Base-by-base conservation (phyloP, 2,329 filamentous ascomycete species). In the Madurella fahalii region DNA sequence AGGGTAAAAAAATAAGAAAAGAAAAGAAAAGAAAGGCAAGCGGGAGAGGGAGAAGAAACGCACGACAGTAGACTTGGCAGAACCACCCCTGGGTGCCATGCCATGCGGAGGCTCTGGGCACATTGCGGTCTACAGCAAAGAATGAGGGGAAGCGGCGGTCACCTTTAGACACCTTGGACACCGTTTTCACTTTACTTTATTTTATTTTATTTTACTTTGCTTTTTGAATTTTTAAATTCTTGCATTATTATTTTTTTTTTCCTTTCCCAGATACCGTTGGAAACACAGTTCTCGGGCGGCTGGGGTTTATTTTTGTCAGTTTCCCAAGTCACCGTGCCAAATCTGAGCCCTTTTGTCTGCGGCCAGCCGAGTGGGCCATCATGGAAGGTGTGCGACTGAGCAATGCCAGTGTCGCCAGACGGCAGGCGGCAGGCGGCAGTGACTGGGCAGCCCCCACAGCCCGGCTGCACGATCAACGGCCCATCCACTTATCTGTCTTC, bases 371-470 rank as follows among this genome's bases (percentile, higher is more conserved):
- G 46, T 52, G 44, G 47, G 47, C 25, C 43, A n/a, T n/a, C n/a
- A n/a, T n/a, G n/a, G 25, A 47, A 40, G 25, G 47, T 17, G 52
- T 40, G 40, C 49, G 48, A 44, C 42, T 44, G 44, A 11, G 13
- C 34, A 37, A 37, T n/a, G 34, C 45, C 50, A 54, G 47, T 53
- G 50, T 63, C 42, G 57, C 56, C 52, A 60, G 54, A 61, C 58
- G 61, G 60, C 56, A 59, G 54, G 63, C 63, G 59, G 56, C 58
- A 62, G 57, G 34, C 63, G 59, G 56, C 58, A 63, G 57, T 56
- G 50, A 50, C 54, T 53, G 61, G 45, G 34, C 50, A 45, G 50
- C n/a, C 39, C 31, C 54, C 54, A 45, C 34, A 37, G 11, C 11
- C 25, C 25, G 13, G 13, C 49, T 34, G 37, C 16, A 5, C 20